Evolutionary conservation across 2,329 filamentous ascomycete species (phyloP).

Genomic region (Alternaria brassicae): DNA sequence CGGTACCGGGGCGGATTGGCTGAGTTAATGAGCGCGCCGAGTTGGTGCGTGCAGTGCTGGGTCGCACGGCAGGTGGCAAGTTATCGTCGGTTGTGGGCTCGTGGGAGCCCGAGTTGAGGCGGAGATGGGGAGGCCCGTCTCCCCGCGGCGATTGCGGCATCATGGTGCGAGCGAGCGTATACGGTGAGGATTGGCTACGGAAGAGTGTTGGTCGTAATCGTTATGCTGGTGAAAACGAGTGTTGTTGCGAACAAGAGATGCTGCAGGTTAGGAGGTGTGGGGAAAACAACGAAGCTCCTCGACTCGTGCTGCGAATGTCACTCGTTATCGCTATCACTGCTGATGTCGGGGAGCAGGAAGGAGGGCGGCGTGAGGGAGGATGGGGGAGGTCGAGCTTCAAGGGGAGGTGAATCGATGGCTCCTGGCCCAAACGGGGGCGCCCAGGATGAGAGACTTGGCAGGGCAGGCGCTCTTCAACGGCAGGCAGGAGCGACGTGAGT

Average conservation of each 20-base stretch:
- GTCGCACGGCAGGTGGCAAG: slow-evolving; percentile 37
- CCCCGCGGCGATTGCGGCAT: slow-evolving; percentile 43
- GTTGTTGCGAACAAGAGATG: slow-evolving; percentile 36
- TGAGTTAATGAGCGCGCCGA: slow-evolving; percentile 57
- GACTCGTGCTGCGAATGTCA: slow-evolving; percentile 21
- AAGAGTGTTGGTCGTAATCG: slow-evolving; percentile 12
- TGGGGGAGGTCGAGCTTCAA: slow-evolving; percentile 8
- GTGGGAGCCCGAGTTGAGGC: slow-evolving; percentile 67
- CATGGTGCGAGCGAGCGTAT: slow-evolving; percentile 43
- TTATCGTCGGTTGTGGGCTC: slow-evolving; percentile 56
- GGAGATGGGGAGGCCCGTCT: slow-evolving; percentile 63
- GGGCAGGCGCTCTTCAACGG: slow-evolving; percentile 27
- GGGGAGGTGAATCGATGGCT: slow-evolving; percentile 24
- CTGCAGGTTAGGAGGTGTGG: slow-evolving; percentile 22
- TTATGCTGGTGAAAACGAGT: slow-evolving; percentile 28
- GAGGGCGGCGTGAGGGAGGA: slow-evolving; percentile 17
- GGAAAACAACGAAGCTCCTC: slow-evolving; percentile 33
- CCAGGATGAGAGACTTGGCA: slow-evolving; percentile 21
- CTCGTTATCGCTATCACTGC: slow-evolving; percentile 37
- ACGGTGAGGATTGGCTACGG: slow-evolving; percentile 24
- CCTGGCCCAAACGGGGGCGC: slow-evolving; percentile 27
- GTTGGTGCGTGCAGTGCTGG: slow-evolving; percentile 50
- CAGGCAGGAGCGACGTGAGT: slow-evolving; percentile 19
- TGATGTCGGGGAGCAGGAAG: slow-evolving; percentile 29
- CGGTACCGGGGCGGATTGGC: slow-evolving; percentile 47